Evolutionary conservation across 2,329 filamentous ascomycete genomes (phyloP), one percentile per base, ranked within the genome.

Genomic region (Phyllosticta citrichinensis): DNA sequence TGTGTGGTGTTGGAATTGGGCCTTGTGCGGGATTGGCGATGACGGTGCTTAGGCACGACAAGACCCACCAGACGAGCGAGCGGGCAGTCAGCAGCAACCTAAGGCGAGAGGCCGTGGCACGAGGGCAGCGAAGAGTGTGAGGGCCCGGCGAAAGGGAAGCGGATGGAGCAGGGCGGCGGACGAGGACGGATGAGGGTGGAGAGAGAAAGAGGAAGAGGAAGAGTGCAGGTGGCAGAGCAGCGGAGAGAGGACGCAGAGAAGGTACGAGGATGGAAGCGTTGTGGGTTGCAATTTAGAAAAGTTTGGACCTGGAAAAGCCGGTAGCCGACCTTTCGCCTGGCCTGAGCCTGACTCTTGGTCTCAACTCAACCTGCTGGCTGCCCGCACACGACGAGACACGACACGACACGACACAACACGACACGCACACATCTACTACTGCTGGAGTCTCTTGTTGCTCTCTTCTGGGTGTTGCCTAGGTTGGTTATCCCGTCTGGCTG

Each of bases 41-140:
- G 59, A 61, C 54, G 59, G 59, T 60, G 58, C 58, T 60, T 54
- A 60, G 53, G 58, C 58, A 56, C 58, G 58, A 60, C 57, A 11
- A 14, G 22, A 24, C 56, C 58, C 52, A 60, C 51, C 50, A 56
- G 59, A 56, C 56, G 47, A 56, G 55, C 59, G 40, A 14, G 59
- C 47, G 54, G 50, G 30, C 54, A 55, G 55, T 61, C 54, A 56
- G 59, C 54, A 57, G 59, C 54, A 61, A 50, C 50, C 22, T 22
- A 22, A 22, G 22, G 56, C 58, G 35, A 61, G 59, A 30, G 20
- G 54, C 52, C 52, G 24, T 22, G 10, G 40, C 40, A 47, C 40
- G 40, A 24, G 20, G 19, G 20, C 52, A 53, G 52, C 52, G 52
- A 19, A 17, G 14, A n/a, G 24, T 25, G 52, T 20, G 19, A 24